Base-by-base conservation (phyloP, 1,139 yeast genomes). In the Nakaseomyces sp. region DNA sequence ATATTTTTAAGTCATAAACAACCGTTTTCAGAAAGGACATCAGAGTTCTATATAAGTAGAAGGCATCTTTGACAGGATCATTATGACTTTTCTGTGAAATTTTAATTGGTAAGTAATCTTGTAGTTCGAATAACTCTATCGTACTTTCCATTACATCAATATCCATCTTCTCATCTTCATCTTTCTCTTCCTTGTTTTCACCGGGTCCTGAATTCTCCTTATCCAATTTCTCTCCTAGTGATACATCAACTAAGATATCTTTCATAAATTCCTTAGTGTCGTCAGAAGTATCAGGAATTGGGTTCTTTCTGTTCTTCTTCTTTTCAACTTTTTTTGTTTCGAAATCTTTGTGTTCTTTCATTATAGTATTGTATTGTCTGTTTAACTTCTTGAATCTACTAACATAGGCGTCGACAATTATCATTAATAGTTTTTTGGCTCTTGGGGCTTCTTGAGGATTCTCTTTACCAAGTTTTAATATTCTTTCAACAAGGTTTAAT, bases 1-100 rank as follows among this genome's bases (percentile, higher is more conserved):
- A 88, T 46, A 81, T 81, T 59, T 88, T 88, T 53, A 93, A 71
- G 1, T 96, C 96, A 64, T 83, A 87, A 55, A 91, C 82, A 38
- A 89, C 86, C 0, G 96, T 86, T 58, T 91, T 88, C 57, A 91
- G 69, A 57, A 91, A 93, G 5, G 91, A 83, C 82, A 93, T 78
- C 45, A 93, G 70, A 7, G 95, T 88, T 53, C 93, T 78, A 73
- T 88, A 88, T 32, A 91, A 68, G 55, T 85, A 86, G 43, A 93
- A 76, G 1, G 96, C 94, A 61, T 89, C 96, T 54, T 86, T 86
- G 44, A 86, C 70, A 22, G 88, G 83, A 53, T 83, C 91, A 16
- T 79, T 71, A 20, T 73, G 57, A 0, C 68, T 54, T 4, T 56
- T 61, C 31, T 71, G 71, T 13, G 70, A 60, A 6, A 74, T 57